phyloP scores from a whole-genome alignment of 2,329 filamentous ascomycete genomes.

The Penicillium paneum region DNA sequence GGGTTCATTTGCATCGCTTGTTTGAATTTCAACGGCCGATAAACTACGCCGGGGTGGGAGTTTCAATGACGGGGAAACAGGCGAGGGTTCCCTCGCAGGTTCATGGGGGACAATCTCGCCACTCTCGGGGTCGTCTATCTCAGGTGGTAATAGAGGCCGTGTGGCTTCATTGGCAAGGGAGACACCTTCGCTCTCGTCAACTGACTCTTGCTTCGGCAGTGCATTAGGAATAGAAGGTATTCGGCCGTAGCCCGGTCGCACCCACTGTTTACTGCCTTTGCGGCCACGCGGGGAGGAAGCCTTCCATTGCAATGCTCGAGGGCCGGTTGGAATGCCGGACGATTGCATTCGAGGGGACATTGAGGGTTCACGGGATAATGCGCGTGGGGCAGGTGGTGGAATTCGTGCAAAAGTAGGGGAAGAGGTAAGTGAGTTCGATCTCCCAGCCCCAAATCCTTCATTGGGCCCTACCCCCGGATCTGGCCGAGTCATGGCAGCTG shows the following conservation, averaged over 20 bases:
- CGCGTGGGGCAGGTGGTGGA: slow-evolving; percentile 25
- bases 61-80: slow-evolving; percentile 12
- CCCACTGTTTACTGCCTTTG: slow-evolving; percentile 41
- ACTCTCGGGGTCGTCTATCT: slow-evolving; percentile 1
- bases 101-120: slow-evolving; percentile 5
- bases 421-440: slow-evolving; percentile 18
- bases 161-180: slow-evolving; percentile 19
- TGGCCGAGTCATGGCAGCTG: slow-evolving; percentile 34
- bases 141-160: slow-evolving; percentile 2
- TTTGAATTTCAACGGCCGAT: slow-evolving; percentile 2
- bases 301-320: slow-evolving; percentile 38
- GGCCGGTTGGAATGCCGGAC: slow-evolving; percentile 41
- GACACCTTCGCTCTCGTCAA: slow-evolving; percentile 29
- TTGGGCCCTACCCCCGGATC: slow-evolving; percentile 18
- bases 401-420: slow-evolving; percentile 29
- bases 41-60: slow-evolving; percentile 16
- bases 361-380: slow-evolving; percentile 31
- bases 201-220: slow-evolving; percentile 31
- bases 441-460: slow-evolving; percentile 21
- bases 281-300: slow-evolving; percentile 29
- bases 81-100: slow-evolving; percentile 4
- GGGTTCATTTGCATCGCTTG: slow-evolving; percentile 1
- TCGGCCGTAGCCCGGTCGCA: slow-evolving; percentile 36
- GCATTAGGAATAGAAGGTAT: slow-evolving; percentile 19
- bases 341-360: slow-evolving; percentile 39